Evolutionary conservation across 2,329 filamentous ascomycete genomes (phyloP).

Genomic region (Colletotrichum sp.): DNA sequence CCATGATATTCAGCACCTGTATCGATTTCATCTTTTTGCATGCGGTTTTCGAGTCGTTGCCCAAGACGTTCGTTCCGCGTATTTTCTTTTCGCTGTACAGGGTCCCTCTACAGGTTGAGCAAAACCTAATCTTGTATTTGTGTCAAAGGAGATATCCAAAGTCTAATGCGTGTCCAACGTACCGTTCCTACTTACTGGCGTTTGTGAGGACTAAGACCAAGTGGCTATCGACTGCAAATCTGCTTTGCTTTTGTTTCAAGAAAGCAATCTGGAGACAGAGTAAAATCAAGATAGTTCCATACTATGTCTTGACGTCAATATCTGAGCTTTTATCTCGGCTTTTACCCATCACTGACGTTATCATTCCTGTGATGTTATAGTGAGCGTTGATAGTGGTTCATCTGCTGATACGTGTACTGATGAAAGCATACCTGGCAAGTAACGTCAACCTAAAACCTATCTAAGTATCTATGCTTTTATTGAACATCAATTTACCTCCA

Average conservation of each 20-base stretch:
- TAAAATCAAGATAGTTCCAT: background rate
- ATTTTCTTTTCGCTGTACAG: background rate
- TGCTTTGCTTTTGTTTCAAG: background rate
- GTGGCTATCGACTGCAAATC: fast-evolving
- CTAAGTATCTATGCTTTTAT: no score
- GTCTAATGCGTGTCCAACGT: background rate
- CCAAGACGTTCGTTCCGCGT: background rate
- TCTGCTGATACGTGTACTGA: background rate
- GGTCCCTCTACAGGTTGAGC: background rate
- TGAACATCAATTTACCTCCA: background rate
- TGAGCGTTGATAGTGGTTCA: background rate
- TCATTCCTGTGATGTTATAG: fast-evolving
- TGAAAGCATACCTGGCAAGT: background rate
- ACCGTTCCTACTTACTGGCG: no score
- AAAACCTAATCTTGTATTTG: background rate
- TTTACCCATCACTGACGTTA: background rate
- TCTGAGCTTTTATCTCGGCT: background rate
- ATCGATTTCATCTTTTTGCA: fast-evolving
- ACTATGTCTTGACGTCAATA: fast-evolving
- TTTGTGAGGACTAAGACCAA: no score
- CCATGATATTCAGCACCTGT: background rate
- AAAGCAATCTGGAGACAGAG: background rate
- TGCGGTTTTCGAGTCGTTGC: background rate
- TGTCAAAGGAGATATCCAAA: background rate
- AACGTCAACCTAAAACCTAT: background rate